These are phyloP conservation scores for Exophiala phaeomuriformis DNA, from an alignment of 2,329 filamentous ascomycete species.

Conservation along the genomic window DNA sequence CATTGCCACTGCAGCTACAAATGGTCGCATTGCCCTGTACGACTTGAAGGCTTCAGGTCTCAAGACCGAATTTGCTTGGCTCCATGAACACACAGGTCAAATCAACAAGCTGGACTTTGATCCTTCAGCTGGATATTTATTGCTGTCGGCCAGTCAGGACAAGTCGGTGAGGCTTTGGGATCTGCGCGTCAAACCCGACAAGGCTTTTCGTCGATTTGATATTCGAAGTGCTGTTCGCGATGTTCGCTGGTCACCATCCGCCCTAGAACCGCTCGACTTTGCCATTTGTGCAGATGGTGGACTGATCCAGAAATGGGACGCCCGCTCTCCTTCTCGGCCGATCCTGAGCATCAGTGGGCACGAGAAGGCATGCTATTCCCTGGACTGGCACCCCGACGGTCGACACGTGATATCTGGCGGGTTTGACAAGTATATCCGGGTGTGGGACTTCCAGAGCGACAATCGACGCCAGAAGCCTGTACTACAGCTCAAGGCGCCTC, in stretches of 20 bases:
- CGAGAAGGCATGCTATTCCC: conserved; percentile 52
- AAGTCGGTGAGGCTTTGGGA: conserved; percentile 59
- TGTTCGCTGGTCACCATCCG: conserved; percentile 54
- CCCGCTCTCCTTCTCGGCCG: conserved; percentile 49
- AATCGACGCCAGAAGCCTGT: conserved; percentile 53
- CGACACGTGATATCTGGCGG: conserved; percentile 58
- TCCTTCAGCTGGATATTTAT: conserved; percentile 51
- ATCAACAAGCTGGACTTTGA: conserved; percentile 61
- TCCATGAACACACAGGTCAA: conserved; percentile 59
- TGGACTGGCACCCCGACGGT: conserved; percentile 62
- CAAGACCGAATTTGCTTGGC: conserved; percentile 53
- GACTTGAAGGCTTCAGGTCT: conserved; percentile 44
- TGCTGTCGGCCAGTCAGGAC: conserved; percentile 60
- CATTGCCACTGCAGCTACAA: conserved; percentile 57
- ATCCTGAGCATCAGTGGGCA: conserved; percentile 57
- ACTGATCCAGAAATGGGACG: conserved; percentile 58
- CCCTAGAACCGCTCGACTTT: conserved; percentile 48
- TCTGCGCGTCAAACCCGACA: conserved; percentile 45
- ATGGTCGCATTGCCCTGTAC: conserved; percentile 59
- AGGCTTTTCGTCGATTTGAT: conserved; percentile 42
- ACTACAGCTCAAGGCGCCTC: conserved; percentile 53
- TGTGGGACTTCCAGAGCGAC: conserved; percentile 57
- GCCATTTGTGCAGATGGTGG: conserved; percentile 59
- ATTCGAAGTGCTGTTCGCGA: conserved; percentile 56
- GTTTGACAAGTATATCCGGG: conserved; percentile 54